A percentile compares a stretch with the other conserved stretches of the same genome.
Conservation (phyloP, 2,329 filamentous ascomycete genomes). For the Penicillium sp. region DNA sequence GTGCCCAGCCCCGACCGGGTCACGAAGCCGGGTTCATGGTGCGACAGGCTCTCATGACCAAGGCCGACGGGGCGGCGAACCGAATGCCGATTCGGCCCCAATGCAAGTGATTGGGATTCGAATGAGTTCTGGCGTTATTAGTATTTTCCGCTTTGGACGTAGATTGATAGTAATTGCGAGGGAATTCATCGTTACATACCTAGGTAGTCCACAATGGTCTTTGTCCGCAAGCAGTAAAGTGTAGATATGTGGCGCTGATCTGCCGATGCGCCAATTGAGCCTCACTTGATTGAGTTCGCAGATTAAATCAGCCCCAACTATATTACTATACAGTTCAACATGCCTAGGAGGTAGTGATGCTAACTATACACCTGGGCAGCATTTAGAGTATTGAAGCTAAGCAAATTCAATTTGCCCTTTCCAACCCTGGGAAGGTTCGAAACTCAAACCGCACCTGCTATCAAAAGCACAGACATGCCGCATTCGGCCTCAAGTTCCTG, state of each 20-base stretch:
- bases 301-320: background rate
- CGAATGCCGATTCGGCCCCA: conserved; percentile 18
- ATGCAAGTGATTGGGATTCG: conserved; percentile 10
- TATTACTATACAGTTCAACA: background rate
- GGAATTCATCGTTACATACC: conserved; percentile 1
- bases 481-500: background rate
- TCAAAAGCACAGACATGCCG: background rate
- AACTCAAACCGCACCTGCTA: background rate
- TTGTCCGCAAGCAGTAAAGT: conserved; percentile 19
- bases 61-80: conserved; percentile 24
- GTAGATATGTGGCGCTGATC: background rate
- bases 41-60: conserved; percentile 35
- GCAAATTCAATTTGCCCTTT: background rate
- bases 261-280: background rate
- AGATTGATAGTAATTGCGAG: conserved; percentile 16
- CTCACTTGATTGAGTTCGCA: background rate
- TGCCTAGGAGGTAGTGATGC: no score
- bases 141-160: conserved; percentile 12
- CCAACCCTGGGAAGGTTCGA: background rate
- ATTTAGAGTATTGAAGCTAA: no score
- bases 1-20: conserved; percentile 39
- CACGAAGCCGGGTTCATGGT: conserved; percentile 41
- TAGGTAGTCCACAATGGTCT: conserved; percentile 1
- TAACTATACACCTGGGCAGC: no score
- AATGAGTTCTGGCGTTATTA: background rate